Conservation (phyloP, 179 eudicot species). For the Corrigiola litoralis region DNA sequence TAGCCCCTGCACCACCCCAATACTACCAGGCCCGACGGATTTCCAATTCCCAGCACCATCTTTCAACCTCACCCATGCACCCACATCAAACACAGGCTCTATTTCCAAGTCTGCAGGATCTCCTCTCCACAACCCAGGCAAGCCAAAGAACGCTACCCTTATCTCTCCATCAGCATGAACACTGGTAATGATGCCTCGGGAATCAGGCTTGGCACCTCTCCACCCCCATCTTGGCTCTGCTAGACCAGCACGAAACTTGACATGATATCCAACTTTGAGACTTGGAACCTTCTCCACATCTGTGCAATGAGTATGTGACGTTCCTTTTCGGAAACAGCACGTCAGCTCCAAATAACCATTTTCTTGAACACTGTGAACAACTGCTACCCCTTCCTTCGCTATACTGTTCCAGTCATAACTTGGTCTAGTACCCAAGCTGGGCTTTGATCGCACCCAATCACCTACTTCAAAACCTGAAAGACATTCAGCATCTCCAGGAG, state of each 20-base stretch:
- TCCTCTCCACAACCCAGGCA: conserved; percentile 81
- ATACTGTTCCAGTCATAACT: conserved; percentile 92
- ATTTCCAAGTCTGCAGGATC: conserved; percentile 90
- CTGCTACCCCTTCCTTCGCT: conserved; percentile 87
- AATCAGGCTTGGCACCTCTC: conserved; percentile 69
- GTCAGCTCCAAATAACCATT: conserved; percentile 86
- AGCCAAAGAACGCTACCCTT: conserved; percentile 66
- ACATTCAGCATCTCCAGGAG: conserved; percentile 94
- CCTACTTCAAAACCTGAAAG: conserved; percentile 96
- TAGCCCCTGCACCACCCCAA: conserved; percentile 84
- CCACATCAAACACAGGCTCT: conserved; percentile 74
- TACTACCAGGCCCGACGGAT: conserved; percentile 68
- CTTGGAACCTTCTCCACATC: conserved; percentile 79
- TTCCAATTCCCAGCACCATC: conserved; percentile 54
- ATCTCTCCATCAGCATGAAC: conserved; percentile 92
- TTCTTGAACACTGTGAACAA: conserved; percentile 90
- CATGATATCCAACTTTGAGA: conserved; percentile 81
- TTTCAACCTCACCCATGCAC: conserved; percentile 82
- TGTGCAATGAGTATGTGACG: conserved; percentile 63
- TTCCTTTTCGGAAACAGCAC: conserved; percentile 87
- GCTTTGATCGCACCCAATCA: conserved; percentile 98
- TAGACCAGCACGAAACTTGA: conserved; percentile 64
- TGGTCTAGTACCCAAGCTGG: conserved; percentile 78
- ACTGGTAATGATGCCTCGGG: conserved; percentile 71
- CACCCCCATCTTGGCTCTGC: conserved; percentile 97